A percentile compares a stretch with the other conserved stretches of the same genome.
phyloP scores from a whole-genome alignment of 1,139 yeast species.

The Suhomyces bolitotheri region DNA sequence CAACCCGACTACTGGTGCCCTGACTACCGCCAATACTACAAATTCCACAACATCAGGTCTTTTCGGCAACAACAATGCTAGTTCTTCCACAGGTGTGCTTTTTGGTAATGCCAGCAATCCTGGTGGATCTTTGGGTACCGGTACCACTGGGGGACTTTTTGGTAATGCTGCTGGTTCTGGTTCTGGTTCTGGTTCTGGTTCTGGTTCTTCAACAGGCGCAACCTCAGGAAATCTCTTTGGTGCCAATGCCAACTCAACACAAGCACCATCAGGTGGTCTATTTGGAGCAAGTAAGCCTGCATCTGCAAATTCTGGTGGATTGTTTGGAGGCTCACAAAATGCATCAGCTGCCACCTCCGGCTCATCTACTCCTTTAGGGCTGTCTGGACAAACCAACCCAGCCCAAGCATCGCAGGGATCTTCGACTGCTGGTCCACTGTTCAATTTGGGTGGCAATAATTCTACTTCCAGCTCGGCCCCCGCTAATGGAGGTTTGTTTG shows the following conservation, averaged over 20 bases:
- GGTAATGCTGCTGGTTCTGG: conserved; percentile 11
- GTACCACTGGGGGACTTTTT: background rate
- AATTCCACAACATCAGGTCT: too few relatives aligned
- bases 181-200: background rate
- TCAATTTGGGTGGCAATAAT: background rate
- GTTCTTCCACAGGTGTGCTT: too few relatives aligned
- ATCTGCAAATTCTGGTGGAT: conserved; percentile 18
- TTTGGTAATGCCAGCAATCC: conserved; percentile 5
- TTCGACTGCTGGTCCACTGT: background rate
- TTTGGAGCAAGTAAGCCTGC: conserved; percentile 27
- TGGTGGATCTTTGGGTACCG: background rate
- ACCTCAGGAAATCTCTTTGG: conserved; percentile 14
- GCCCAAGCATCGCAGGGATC: background rate
- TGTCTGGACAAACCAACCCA: too few relatives aligned
- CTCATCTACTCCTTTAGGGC: background rate
- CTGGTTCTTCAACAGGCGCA: conserved; percentile 12
- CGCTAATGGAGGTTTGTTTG: conserved; percentile 19
- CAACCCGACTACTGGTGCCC: conserved; percentile 13
- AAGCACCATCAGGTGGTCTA: conserved; percentile 17
- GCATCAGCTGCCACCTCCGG: conserved; percentile 4
- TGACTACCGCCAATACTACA: background rate
- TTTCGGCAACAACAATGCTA: too few relatives aligned
- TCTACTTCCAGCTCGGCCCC: too few relatives aligned
- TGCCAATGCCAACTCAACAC: conserved; percentile 7
- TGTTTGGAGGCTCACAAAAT: conserved; percentile 28